Evolutionary conservation across 106 monocot species (phyloP).

Genomic region (Allium fistulosum): DNA sequence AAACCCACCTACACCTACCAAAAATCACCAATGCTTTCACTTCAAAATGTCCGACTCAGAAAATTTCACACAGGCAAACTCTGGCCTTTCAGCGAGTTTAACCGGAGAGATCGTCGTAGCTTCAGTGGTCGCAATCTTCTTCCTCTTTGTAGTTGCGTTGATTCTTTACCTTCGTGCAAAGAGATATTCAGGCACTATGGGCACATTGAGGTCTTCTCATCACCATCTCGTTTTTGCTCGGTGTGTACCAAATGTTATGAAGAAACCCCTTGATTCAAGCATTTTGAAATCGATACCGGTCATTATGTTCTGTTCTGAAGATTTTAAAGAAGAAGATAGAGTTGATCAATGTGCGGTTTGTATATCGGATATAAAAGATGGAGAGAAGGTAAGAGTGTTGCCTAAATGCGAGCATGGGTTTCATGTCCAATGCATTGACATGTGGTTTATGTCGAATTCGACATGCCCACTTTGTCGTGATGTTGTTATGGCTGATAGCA

Average conservation of each 20-base stretch:
- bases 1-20: too few relatives aligned
- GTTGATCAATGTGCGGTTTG: conserved; percentile 18
- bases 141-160: neutral
- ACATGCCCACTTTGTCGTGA: conserved; percentile 58
- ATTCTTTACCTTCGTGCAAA: conserved; percentile 4
- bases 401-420: conserved; percentile 44
- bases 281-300: conserved; percentile 13
- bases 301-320: conserved; percentile 12
- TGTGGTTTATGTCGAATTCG: conserved; percentile 47
- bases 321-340: neutral
- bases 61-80: neutral
- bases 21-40: too few relatives aligned
- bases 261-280: conserved; percentile 3
- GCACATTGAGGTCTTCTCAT: too few relatives aligned
- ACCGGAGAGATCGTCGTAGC: neutral
- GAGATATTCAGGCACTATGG: conserved; percentile 2
- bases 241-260: too few relatives aligned
- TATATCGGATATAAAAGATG: conserved; percentile 3
- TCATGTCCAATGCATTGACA: conserved; percentile 54
- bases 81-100: neutral
- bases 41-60: neutral
- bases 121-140: neutral
- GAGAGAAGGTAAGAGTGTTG: conserved; percentile 17
- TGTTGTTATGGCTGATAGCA: conserved; percentile 6
- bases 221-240: neutral